Percentiles rank a stretch among this genome's conserved stretches.
Conservation (phyloP, 2,329 filamentous ascomycete species). For the Chalara sp. region DNA sequence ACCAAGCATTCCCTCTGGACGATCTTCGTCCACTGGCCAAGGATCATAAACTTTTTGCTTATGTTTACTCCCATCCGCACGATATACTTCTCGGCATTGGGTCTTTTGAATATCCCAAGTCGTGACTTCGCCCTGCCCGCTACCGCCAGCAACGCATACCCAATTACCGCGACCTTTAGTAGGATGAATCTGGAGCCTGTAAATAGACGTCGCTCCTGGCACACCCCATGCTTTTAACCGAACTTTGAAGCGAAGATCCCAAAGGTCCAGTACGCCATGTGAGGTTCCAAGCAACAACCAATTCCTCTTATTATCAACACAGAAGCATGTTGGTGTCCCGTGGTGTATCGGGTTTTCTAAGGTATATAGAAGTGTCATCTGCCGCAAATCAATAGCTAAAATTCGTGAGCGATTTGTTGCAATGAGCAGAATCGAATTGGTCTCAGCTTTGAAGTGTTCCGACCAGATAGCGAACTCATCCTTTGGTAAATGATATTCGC, state of each 20-base stretch:
- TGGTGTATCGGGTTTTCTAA: conserved; percentile 87
- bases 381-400: conserved; percentile 77
- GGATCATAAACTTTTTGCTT: conserved; percentile 65
- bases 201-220: conserved; percentile 71
- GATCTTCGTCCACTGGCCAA: conserved; percentile 86
- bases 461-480: conserved; percentile 82
- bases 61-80: conserved; percentile 55
- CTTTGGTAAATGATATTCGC: conserved; percentile 70
- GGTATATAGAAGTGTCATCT: conserved; percentile 74
- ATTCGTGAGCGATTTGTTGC: conserved; percentile 83
- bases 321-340: conserved; percentile 86
- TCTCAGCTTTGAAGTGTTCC: conserved; percentile 82
- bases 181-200: conserved; percentile 73
- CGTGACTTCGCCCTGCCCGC: conserved; percentile 79
- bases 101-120: conserved; percentile 94
- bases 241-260: conserved; percentile 93
- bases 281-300: conserved; percentile 91
- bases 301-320: conserved; percentile 75
- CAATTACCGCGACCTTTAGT: conserved; percentile 72
- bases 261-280: conserved; percentile 86
- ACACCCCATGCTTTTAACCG: conserved; percentile 84
- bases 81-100: conserved; percentile 82
- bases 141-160: conserved; percentile 85
- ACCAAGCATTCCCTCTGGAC: conserved; percentile 76
- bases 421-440: conserved; percentile 73